Evolutionary conservation across 345 rosid species (phyloP).

Genomic region (Anastatica hierochuntica): DNA sequence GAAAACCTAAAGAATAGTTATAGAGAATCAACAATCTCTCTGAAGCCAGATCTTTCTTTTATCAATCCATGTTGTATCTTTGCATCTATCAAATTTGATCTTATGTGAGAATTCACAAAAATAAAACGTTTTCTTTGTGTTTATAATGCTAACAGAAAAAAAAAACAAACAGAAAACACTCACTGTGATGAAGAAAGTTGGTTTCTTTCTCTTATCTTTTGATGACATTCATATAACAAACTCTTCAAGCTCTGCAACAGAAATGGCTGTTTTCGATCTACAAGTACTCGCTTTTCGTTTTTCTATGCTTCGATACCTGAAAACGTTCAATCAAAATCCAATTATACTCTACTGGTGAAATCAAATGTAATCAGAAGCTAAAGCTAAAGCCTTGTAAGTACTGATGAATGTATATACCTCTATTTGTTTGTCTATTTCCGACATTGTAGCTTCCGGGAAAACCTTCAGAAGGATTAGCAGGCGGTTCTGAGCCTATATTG

Average conservation of each 20-base stretch:
- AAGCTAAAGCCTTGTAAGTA: neutral
- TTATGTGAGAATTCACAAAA: constrained; percentile 17
- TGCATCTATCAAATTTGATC: constrained; percentile 21
- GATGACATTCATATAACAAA: constrained; percentile 14
- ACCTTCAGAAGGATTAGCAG: constrained; percentile 52
- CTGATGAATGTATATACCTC: constrained; percentile 50
- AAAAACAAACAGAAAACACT: constrained; percentile 10
- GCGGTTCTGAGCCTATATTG: constrained; percentile 35
- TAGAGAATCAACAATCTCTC: constrained; percentile 28
- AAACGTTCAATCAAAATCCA: neutral
- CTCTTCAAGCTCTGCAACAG: constrained; percentile 17
- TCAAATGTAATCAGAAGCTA: neutral
- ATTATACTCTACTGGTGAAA: neutral
- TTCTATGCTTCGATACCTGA: constrained; percentile 29
- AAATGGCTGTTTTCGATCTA: constrained; percentile 17
- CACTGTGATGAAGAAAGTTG: constrained; percentile 23
- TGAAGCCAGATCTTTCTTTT: constrained; percentile 11
- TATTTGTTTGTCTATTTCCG: constrained; percentile 64
- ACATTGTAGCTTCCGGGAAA: constrained; percentile 66
- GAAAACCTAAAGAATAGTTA: constrained; percentile 23
- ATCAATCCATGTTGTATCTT: constrained; percentile 27
- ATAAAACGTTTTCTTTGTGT: neutral
- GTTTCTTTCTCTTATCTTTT: constrained; percentile 16
- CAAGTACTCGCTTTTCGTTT: constrained; percentile 16
- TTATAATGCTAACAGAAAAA: constrained; percentile 13